Base-by-base conservation (phyloP, 352 stramenopile genomes). In the Thraustochytrium striatum region DNA sequence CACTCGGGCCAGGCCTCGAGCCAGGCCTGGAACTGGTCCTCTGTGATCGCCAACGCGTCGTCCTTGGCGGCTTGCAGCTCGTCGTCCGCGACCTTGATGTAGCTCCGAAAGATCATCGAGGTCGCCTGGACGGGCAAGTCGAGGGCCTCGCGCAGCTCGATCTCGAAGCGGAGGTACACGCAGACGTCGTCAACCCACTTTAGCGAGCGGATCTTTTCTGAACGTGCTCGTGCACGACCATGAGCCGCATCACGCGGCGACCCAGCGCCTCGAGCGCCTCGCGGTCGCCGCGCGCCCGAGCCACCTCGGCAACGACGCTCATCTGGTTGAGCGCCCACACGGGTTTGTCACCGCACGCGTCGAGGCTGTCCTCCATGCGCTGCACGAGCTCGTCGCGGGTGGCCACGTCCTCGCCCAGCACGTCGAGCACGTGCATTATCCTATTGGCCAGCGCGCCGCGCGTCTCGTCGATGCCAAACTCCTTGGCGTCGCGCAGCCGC, bases 271-370 rank as follows among this genome's bases (percentile, higher is more conserved):
- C 13, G 13, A 69, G 58, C 11, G 58, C 58, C 33, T 13, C 38
- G 33, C 58, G 33, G 58, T 69, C 58, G 3, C 58, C 58, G 8
- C 58, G 58, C 9, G 58, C 58, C 8, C 38, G 58, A 13, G 33
- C 58, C 11, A 69, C 44, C 58, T n/a, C 33, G 19, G 33, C 58
- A 21, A 69, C 33, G 0, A 69, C 28, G 9, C 16, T 50, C 0
- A 69, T 69, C 38, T 69, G 58, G 25, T 25, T 25, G 13, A 69
- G 32, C 58, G 58, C 58, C 58, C 58, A 69, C 8, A 69, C 38
- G 33, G 58, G 58, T 28, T 69, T 69, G 58, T 69, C 58, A 13
- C 33, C 58, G 38, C 58, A 69, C 11, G 58, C 38, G 58, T 69
- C 58, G 0, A 69, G 28, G 3, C 28, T 13, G 58, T 69, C 58